Percentiles rank a stretch among this genome's conserved stretches.
Conservation (phyloP, 2,329 filamentous ascomycete genomes). For the Venturia aucupariae region DNA sequence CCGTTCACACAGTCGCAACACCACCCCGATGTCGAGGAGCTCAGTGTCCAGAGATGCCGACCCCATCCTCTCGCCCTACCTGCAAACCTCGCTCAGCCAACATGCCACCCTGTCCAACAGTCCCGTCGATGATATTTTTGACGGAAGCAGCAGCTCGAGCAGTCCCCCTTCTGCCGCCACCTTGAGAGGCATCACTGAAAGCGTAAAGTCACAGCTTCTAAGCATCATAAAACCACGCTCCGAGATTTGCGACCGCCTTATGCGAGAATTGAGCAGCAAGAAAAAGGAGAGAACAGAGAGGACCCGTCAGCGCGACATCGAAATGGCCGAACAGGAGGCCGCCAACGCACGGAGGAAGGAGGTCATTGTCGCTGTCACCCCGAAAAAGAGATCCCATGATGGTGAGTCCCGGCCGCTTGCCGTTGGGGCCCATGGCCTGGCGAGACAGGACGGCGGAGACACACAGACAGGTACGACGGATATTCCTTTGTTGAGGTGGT, state of each 20-base stretch:
- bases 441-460: conserved; percentile 53
- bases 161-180: conserved; percentile 49
- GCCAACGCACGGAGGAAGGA: conserved; percentile 39
- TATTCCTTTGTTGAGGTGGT: conserved; percentile 18
- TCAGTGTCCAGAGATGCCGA: conserved; percentile 35
- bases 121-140: conserved; percentile 61
- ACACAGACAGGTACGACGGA: conserved; percentile 44
- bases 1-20: conserved; percentile 66
- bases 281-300: conserved; percentile 53
- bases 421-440: conserved; percentile 54
- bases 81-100: conserved; percentile 50
- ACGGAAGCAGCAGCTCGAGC: conserved; percentile 47
- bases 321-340: conserved; percentile 38
- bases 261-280: conserved; percentile 58
- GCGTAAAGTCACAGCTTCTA: conserved; percentile 49
- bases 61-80: conserved; percentile 44
- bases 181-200: conserved; percentile 54
- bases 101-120: conserved; percentile 44
- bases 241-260: conserved; percentile 60
- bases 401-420: conserved; percentile 50
- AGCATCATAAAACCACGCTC: conserved; percentile 42
- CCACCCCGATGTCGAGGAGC: conserved; percentile 55
- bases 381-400: conserved; percentile 61
- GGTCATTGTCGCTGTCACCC: conserved; percentile 23
- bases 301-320: conserved; percentile 41